Evolutionary conservation across 2,329 filamentous ascomycete species (phyloP), one percentile per base, ranked within the genome.

Genomic region (Sordariomycetes sp.): DNA sequence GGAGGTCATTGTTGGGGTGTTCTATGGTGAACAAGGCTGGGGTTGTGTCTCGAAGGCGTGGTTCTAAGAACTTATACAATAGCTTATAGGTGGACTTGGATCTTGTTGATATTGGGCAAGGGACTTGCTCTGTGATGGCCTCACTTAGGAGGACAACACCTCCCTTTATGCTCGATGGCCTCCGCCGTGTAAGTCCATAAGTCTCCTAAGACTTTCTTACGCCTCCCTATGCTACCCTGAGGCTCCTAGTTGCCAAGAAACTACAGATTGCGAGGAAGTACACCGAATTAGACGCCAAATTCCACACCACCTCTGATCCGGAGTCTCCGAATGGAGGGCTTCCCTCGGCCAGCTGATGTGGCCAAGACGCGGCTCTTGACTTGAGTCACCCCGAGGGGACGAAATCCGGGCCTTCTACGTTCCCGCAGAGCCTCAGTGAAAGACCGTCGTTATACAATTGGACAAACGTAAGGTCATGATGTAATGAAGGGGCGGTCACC

Each of bases 1-100:
- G 28, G 57, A 58, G 24, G 57, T 54, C 53, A 58, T 58, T 34
- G 48, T 43, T 55, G 12, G 54, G 35, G 16, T 48, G 35, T 55
- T 48, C 8, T 20, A 8, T 32, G 53, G 28, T 32, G 18, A 16
- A 12, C 18, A 14, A 14, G 53, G 35, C 18, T 55, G 34, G 24
- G 2, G 11, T 46, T 55, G 35, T 18, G 53, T 14, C 8, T 28
- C 11, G 35, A n/a, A n/a, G 18, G 18, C 6, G 40, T 8, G 7
- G 8, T 46, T n/a, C 40, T 46, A 7, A n/a, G 40, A n/a, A 46
- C 7, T n/a, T 46, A 11, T 18, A 46, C 16, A 7, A 18, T 16
- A n/a, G 20, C 12, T 3, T n/a, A 48, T 48, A 11, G 20, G 46
- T 24, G 46, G 22, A n/a, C 37, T 40, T 46, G 16, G 14, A n/a